Evolutionary conservation across 2,329 filamentous ascomycete species (phyloP).

Genomic region (Aspergillus sergii): DNA sequence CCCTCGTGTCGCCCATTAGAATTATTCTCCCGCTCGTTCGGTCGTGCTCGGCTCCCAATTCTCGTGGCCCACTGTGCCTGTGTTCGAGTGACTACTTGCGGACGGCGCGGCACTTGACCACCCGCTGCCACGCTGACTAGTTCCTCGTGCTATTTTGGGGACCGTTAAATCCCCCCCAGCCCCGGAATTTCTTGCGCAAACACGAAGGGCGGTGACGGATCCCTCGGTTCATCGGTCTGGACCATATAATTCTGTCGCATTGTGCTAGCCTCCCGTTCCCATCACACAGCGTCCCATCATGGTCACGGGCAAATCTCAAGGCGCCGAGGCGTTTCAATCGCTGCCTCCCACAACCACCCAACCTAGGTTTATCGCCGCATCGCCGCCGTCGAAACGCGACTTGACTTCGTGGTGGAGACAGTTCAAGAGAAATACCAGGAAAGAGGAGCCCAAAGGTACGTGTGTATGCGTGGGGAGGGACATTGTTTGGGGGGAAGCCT

Average conservation of each 20-base stretch:
- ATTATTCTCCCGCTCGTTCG: constrained; percentile 8
- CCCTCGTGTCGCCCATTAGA: constrained; percentile 9
- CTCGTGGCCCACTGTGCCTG: constrained; percentile 13
- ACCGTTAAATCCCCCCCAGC: constrained; percentile 24
- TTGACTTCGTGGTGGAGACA: constrained; percentile 96
- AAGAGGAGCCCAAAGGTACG: constrained; percentile 63
- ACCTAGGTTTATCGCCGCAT: constrained; percentile 57
- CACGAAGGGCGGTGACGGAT: constrained; percentile 36
- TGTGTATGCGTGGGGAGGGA: constrained; percentile 35
- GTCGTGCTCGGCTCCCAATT: neutral
- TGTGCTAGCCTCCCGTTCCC: constrained; percentile 5
- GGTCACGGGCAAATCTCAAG: constrained; percentile 41
- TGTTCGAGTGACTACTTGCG: constrained; percentile 7
- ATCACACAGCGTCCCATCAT: constrained; percentile 26
- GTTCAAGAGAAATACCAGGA: constrained; percentile 74
- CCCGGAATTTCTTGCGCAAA: constrained; percentile 32
- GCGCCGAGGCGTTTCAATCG: constrained; percentile 36
- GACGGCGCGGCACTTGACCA: constrained; percentile 23
- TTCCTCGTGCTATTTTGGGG: constrained; percentile 33
- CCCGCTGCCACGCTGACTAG: constrained; percentile 21
- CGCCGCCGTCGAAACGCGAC: constrained; percentile 82
- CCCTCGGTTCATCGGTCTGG: constrained; percentile 13
- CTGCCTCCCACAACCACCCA: constrained; percentile 33
- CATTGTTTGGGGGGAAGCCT: constrained; percentile 18
- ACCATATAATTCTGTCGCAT: constrained; percentile 16